Base-by-base conservation (phyloP, 768 basidiomycete species). In the Boletus edulis region DNA sequence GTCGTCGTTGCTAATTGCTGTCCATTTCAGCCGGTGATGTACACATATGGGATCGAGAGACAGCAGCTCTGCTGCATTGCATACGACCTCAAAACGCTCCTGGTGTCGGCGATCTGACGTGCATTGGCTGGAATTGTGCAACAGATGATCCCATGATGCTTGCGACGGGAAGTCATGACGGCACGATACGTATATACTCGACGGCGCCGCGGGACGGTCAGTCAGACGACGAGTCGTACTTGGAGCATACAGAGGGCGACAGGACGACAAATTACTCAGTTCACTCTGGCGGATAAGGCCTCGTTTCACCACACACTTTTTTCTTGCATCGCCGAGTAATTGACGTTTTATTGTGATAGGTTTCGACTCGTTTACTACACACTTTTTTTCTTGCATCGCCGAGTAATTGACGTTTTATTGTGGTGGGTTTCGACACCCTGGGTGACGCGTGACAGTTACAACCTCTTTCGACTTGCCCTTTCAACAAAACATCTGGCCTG, bases 41-140 rank as follows among this genome's bases (percentile, higher is more conserved):
- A 14, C 86, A 89, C 64, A 88, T 92, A 12, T 93, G 91, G 91
- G 91, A 93, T 63, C 82, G 84, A 55, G 89, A 91, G 71, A 87
- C 86, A 12, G 91, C 81, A 6, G 78, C 82, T 9, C 73, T 90
- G 2, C 75, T 93, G 3, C 89, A 90, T 57, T 80, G 84, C 58
- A 78, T 93, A 60, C 82, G 80, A 14, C 79, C 83, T 29, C 85
- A 84, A 14, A 65, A 60, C 17, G 24, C 60, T 12, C 78, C 81
- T 31, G 79, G 82, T 4, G 58, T 49, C 2, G 86, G 86, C 24
- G 89, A 91, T 64, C 65, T 92, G 55, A 91, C 91, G 10, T 88
- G 87, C 57, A 81, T 91, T 39, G 87, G 87, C 14, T 92, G 90
- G 89, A 92, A 89, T 64, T 81, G 80, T 54, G 79, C 79, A 3